These are phyloP conservation scores for Colletotrichum endophyticum DNA, from an alignment of 2,329 filamentous ascomycete genomes.

Conservation along the genomic window DNA sequence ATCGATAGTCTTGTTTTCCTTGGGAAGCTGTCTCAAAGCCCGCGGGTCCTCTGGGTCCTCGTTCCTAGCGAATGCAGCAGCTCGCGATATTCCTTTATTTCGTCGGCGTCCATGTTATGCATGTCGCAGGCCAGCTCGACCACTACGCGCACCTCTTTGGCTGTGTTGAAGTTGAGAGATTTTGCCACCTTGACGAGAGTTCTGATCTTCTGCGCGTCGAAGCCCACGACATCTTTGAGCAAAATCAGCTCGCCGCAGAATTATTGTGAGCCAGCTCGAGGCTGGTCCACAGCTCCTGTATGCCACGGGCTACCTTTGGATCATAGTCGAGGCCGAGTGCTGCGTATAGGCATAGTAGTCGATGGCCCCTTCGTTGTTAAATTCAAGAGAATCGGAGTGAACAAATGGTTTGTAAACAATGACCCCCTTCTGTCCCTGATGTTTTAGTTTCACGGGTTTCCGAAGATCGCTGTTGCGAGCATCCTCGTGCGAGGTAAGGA, in stretches of 20 bases:
- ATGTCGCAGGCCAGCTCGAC: neutral
- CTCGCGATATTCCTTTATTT: neutral
- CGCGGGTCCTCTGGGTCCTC: neutral
- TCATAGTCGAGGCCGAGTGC: neutral
- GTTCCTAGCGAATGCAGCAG: neutral
- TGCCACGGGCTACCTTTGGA: neutral
- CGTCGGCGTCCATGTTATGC: neutral
- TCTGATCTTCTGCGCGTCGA: neutral
- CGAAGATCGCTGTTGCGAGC: neutral
- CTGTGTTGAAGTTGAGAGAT: neutral
- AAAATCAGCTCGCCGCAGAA: neutral
- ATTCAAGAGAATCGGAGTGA: neutral
- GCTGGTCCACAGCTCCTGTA: neutral
- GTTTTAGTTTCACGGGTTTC: neutral
- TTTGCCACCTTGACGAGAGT: neutral
- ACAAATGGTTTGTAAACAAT: neutral
- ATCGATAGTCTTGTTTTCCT: neutral
- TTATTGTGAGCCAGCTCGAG: neutral
- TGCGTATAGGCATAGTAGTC: neutral
- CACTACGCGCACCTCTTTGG: neutral
- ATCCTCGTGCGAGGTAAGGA: neutral
- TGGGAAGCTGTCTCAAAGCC: neutral
- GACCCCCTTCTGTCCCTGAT: neutral
- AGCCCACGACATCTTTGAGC: neutral
- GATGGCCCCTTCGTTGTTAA: neutral